Evolutionary conservation across 108 stramenopile species (phyloP), one percentile per base, ranked within the genome.

Genomic region (Cafeteria roenbergensis): DNA sequence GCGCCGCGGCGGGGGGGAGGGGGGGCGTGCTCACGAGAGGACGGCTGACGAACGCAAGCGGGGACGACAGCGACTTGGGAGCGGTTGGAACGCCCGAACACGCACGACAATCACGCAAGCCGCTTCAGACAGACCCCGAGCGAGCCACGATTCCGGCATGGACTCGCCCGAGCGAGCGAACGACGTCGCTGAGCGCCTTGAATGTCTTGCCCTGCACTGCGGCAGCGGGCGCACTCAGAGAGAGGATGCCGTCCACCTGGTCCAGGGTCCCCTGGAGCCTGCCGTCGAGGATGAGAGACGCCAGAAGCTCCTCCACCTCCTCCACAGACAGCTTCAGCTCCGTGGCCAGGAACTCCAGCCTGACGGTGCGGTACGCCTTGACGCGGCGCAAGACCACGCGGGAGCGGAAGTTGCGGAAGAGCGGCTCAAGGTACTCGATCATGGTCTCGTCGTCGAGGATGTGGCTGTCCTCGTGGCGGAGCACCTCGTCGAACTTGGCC

Each of bases 361-460:
- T 73, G 50, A 80, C 75, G 28, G 61, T 48, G 52, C 60, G 34
- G 69, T 82, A 82, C 20, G 82, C 80, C 27, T 37, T 52, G 36
- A 78, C 58, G 9, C 80, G 26, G 33, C 59, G 67, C 22, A 79
- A 37, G 26, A 82, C 69, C 37, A 82, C 82, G 37, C 76, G 75
- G 54, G 73, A 72, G 17, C 82, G 58, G 64, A 82, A 80, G 35
- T 80, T 71, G 50, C 67, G 57, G 37, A 78, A 25, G 1, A 82
- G 72, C 31, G 75, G 75, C 9, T 50, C 75, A 9, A 82, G 22
- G 77, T 79, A 82, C 31, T 48, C 35, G 77, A 77, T 77, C 0
- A 82, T 69, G 70, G 76, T 78, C 22, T 65, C 67, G 42, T 82
- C 82, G 17, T 74, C 71, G 9, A 53, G 57, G 57, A 82, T 80